Base-by-base conservation (phyloP, 73 alveolate genomes). In the Paramecium primaurelia region DNA sequence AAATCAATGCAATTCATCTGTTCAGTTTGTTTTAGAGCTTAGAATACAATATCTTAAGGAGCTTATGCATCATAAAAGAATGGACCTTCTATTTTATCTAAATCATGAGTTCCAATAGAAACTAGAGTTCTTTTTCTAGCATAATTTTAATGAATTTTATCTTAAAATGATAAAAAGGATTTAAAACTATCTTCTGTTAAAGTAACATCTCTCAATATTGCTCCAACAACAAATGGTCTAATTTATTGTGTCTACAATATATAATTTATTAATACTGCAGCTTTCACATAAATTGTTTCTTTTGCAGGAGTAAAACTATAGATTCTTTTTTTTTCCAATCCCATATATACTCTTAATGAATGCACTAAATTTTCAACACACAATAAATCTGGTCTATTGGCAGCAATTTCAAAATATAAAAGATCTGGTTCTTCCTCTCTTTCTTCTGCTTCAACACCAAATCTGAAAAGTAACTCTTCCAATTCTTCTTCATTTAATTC, bases 41-140 rank as follows among this genome's bases (percentile, higher is more conserved):
- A 93, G 93, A 98, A 98, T 90, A 94, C 95, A 58, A 98, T 96
- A 18, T 96, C 98, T 51, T 93, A 92, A 16, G 99, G 99, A 26
- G 93, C 89, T 64, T 93, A 54, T 8, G 99, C 99, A 85, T 95
- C 97, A 92, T 95, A 99, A 38, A 92, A 86, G 92, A 97, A 96
- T 75, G 99, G 99, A 3, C 99, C 99, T 92, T 96, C 93, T 69
- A 98, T 89, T 49, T 99, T 98, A 94, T 98, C 99, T 73, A 95
- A 95, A 94, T 99, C 99, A 94, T 99, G 99, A 30, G 99, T 99
- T 22, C 99, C 99, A 94, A 97, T 97, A 25, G 99, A 93, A 22
- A 95, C 99, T 26, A 97, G 93, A 75, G 98, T 98, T 69, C 99
- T 92, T 71, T 93, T 90, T 71, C 99, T 73, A 96, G 99, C 97